Evolutionary conservation across 345 rosid genomes (phyloP).

Genomic region (Linum lewisii): DNA sequence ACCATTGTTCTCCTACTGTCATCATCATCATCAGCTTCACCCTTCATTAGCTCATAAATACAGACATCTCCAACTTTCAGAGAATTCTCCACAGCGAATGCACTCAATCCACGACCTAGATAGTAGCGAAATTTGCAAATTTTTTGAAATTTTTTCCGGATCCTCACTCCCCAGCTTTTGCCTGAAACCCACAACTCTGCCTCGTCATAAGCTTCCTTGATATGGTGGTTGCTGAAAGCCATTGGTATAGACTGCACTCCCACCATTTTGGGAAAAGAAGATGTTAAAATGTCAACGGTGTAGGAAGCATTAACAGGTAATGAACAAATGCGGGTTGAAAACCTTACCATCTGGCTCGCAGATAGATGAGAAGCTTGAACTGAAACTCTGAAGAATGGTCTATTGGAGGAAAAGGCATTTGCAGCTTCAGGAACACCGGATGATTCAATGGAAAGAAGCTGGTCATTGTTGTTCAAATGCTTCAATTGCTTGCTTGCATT

Average conservation of each 20-base stretch:
- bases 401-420: background rate
- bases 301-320: background rate
- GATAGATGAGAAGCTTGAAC: background rate
- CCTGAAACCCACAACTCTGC: background rate
- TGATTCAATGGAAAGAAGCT: too few species aligned
- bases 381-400: background rate
- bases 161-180: background rate
- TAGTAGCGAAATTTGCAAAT: background rate
- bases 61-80: conserved; percentile 1
- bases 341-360: background rate
- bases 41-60: background rate
- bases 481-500: too few species aligned
- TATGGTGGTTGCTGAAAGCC: background rate
- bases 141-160: background rate
- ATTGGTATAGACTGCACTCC: background rate
- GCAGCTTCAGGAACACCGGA: background rate
- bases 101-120: background rate
- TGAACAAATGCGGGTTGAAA: background rate
- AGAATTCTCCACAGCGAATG: background rate
- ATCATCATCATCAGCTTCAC: too few species aligned
- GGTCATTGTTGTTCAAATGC: too few species aligned
- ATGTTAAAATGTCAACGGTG: background rate
- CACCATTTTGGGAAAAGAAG: background rate
- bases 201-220: background rate
- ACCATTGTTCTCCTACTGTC: too few species aligned